Evolutionary conservation across 768 basidiomycete genomes (phyloP).

Genomic region (Auricularia auricula-judae): DNA sequence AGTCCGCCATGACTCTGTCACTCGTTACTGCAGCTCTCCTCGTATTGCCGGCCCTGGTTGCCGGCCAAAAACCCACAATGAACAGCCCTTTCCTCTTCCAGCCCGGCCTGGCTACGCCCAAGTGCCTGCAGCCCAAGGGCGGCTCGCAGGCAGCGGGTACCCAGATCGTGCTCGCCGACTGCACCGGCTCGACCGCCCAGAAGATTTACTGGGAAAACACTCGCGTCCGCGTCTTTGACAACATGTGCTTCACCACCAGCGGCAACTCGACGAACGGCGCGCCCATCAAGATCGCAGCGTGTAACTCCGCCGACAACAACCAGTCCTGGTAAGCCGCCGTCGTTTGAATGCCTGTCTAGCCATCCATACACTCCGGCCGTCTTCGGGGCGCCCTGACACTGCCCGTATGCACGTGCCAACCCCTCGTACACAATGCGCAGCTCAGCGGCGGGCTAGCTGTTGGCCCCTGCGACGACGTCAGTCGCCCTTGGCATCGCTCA

Average conservation of each 20-base stretch:
- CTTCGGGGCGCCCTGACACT: too few species aligned
- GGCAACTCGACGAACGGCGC: background rate
- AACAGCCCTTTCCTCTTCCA: background rate
- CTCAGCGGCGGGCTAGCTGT: too few species aligned
- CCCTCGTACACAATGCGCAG: too few species aligned
- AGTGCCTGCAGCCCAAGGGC: background rate
- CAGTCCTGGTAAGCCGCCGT: background rate
- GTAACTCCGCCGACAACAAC: background rate
- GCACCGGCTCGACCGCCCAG: background rate
- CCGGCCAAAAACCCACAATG: background rate
- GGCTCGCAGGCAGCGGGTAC: background rate
- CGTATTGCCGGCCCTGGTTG: background rate
- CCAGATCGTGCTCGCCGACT: conserved; percentile 3
- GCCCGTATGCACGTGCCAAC: too few species aligned
- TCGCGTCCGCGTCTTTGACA: background rate
- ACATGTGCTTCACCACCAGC: background rate
- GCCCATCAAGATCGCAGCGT: background rate
- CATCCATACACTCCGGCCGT: background rate
- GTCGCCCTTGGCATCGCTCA: too few species aligned
- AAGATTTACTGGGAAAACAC: background rate
- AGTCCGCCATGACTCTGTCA: background rate
- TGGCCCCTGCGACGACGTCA: too few species aligned
- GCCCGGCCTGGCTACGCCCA: background rate
- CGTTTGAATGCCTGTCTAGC: background rate
- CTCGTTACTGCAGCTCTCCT: background rate